A percentile compares a stretch with the other conserved stretches of the same genome.
Evolutionary conservation across 441 rosid species (phyloP).

Genomic region (Hypseocharis bilobata): DNA sequence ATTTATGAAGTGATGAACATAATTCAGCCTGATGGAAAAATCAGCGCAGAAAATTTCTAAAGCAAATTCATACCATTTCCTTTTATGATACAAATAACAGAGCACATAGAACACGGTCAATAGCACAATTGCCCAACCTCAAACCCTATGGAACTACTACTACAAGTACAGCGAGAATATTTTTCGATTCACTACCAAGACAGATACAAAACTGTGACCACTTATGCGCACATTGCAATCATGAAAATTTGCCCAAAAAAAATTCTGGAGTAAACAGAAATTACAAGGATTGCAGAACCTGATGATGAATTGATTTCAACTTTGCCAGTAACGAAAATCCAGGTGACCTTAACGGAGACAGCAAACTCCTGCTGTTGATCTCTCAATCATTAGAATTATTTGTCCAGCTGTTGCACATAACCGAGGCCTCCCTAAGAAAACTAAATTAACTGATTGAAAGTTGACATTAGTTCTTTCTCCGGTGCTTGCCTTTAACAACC

Average conservation of each 20-base stretch:
- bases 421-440: background rate
- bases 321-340: background rate
- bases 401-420: constrained; percentile 1
- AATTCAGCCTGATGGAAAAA: too few species aligned
- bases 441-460: background rate
- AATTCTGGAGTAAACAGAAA: constrained; percentile 3
- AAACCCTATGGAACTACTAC: constrained; percentile 14
- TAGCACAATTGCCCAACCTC: constrained; percentile 15
- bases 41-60: too few species aligned
- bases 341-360: background rate
- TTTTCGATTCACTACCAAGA: constrained; percentile 11
- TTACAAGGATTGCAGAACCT: too few species aligned
- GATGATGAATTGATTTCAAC: too few species aligned
- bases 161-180: constrained; percentile 21
- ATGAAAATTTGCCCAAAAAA: background rate
- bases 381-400: constrained; percentile 16
- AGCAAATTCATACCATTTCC: too few species aligned
- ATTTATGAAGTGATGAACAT: too few species aligned
- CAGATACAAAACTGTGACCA: constrained; percentile 36
- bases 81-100: too few species aligned
- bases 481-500: constrained; percentile 32
- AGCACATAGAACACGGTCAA: too few species aligned
- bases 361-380: too few species aligned
- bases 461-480: constrained; percentile 40
- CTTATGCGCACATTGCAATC: constrained; percentile 8